phyloP scores from a whole-genome alignment of 495 filamentous ascomycete genomes.

The Neurospora sublineolata region DNA sequence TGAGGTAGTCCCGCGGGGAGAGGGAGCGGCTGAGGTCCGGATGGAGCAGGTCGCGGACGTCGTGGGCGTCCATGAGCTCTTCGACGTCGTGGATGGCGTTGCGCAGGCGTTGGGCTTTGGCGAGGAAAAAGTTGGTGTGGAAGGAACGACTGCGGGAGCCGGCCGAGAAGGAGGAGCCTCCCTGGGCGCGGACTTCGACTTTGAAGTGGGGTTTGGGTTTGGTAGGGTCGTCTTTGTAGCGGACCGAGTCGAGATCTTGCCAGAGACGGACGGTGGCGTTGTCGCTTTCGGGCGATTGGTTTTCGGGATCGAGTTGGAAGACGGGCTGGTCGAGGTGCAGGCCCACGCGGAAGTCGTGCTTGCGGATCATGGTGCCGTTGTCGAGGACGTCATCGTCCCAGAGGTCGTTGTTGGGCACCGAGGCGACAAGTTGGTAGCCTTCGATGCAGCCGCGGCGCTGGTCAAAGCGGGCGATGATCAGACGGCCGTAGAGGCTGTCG shows the following conservation, averaged over 20 bases:
- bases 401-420: slow-evolving; percentile 16
- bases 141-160: neutral
- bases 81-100: neutral
- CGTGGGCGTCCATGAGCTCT: neutral
- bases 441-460: slow-evolving; percentile 62
- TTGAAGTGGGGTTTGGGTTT: slow-evolving; percentile 4
- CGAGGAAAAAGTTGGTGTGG: neutral
- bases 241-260: neutral
- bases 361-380: slow-evolving; percentile 58
- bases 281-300: neutral
- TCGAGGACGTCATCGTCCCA: slow-evolving; percentile 22
- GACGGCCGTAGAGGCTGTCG: slow-evolving; percentile 49
- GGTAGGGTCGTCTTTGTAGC: neutral
- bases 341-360: slow-evolving; percentile 54
- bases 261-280: neutral
- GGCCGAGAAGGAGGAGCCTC: neutral
- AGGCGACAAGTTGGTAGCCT: slow-evolving; percentile 63
- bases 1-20: neutral
- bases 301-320: slow-evolving; percentile 42
- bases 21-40: neutral
- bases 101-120: neutral
- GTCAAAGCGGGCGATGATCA: slow-evolving; percentile 67
- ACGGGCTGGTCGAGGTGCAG: slow-evolving; percentile 66
- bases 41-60: neutral
- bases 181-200: neutral